These are phyloP conservation scores for Euryodendron excelsum DNA, from an alignment of 148 eudicot species.

Conservation along the genomic window DNA sequence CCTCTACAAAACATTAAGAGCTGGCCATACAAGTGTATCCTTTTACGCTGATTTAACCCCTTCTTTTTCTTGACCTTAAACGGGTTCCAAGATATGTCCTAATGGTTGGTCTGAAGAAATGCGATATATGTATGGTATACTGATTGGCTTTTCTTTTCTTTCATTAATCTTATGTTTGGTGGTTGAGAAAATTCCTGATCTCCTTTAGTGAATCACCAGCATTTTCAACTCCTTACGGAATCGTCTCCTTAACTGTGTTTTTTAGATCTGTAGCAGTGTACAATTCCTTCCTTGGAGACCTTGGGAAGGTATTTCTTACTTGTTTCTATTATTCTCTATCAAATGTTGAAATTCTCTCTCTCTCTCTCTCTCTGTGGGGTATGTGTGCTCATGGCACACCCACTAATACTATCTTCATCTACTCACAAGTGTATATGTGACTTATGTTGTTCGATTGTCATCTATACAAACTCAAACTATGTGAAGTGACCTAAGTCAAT, in stretches of 20 bases:
- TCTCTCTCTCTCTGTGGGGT: neutral
- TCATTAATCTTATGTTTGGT: neutral
- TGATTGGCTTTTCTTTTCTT: neutral
- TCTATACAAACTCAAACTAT: too few species aligned
- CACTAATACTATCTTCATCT: neutral
- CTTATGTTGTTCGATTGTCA: too few species aligned
- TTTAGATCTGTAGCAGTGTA: conserved; percentile 90
- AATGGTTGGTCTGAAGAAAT: neutral
- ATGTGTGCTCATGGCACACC: neutral
- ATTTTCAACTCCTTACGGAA: neutral
- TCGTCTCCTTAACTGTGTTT: conserved; percentile 30
- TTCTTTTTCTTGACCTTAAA: neutral
- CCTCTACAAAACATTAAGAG: conserved; percentile 85
- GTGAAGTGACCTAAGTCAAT: neutral
- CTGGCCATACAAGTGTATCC: conserved; percentile 95
- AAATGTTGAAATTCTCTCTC: neutral
- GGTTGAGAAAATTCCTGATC: neutral
- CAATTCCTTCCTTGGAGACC: conserved; percentile 96
- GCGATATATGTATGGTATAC: neutral
- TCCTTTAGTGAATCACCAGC: neutral
- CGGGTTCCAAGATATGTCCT: neutral
- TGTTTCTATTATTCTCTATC: neutral
- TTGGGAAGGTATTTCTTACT: conserved; percentile 75
- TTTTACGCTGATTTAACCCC: conserved; percentile 10
- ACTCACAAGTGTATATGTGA: neutral